Evolutionary conservation across 805 yeast species (phyloP), one percentile per base, ranked within the genome.

Genomic region (Nematodospora valgi): DNA sequence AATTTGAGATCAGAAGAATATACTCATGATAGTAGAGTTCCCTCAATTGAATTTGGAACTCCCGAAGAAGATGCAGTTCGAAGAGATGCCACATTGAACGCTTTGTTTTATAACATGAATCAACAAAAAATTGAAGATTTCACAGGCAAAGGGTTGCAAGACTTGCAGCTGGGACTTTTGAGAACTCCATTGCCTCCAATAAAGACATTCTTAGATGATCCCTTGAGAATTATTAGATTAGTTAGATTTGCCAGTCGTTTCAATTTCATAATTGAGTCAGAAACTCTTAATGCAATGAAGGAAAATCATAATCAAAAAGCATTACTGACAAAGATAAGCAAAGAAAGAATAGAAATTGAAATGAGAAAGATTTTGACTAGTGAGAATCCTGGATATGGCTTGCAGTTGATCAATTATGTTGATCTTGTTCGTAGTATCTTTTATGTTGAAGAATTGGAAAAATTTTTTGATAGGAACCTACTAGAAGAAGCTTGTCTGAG

Each of bases 1-100:
- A 91, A 91, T 57, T 67, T 93, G 44, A 68, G 99, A 44, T 80
- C 82, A 24, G 98, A 93, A 53, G 83, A 77, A 49, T 93, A 93
- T 52, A 78, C 95, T 0, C 77, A 74, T 15, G 81, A 82, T 24
- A 82, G 95, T 32, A 64, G 98, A 35, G 87, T 93, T n/a, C 99
- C 99, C 1, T 56, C 65, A 2, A 78, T 86, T 26, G 72, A 75
- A 49, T 82, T 79, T 49, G 99, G 99, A 0, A 88, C 98, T 0
- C 91, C 98, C 0, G 72, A 76, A 42, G 85, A 91, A 52, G 99
- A 93, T 58, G 96, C 98, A 0, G 64, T 78, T 45, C 73, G 99
- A 50, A 71, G 99, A 52, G 99, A 93, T 62, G 98, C 98, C 2
- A 93, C 98, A 0, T 63, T 93, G 35, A 93, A 93, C 56, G 95